Percentiles rank a stretch among this genome's conserved stretches.
These are phyloP conservation scores for Dothistroma pini DNA, from an alignment of 2,329 filamentous ascomycete species.

Conservation along the genomic window DNA sequence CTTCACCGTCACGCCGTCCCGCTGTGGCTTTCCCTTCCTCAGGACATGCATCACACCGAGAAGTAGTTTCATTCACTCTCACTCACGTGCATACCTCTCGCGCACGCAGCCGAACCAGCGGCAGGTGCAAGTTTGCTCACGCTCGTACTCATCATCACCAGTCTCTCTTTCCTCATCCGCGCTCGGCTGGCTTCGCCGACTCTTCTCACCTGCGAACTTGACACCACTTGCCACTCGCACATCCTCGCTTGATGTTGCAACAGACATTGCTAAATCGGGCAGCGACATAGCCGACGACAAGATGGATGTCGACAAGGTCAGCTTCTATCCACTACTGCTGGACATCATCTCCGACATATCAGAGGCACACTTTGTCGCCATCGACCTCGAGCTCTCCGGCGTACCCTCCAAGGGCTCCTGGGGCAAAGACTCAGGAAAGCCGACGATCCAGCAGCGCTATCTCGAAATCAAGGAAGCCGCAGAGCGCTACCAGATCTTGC, in stretches of 20 bases:
- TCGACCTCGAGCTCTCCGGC: slow-evolving; percentile 66
- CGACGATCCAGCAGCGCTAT: slow-evolving; percentile 59
- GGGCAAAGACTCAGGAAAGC: slow-evolving; percentile 39
- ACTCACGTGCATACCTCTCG: neutral
- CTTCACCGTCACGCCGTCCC: neutral
- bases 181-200: slow-evolving; percentile 6
- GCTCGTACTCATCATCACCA: slow-evolving; percentile 10
- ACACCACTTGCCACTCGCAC: slow-evolving; percentile 11
- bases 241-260: slow-evolving; percentile 10
- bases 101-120: neutral
- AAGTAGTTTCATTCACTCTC: slow-evolving; percentile 11
- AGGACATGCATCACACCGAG: slow-evolving; percentile 8
- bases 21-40: neutral
- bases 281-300: slow-evolving; percentile 55
- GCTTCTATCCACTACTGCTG: slow-evolving; percentile 51
- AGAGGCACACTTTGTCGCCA: slow-evolving; percentile 57
- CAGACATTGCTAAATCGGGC: slow-evolving; percentile 15
- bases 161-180: slow-evolving; percentile 20
- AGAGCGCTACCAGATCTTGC: slow-evolving; percentile 61
- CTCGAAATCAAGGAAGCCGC: slow-evolving; percentile 58
- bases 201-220: slow-evolving; percentile 18
- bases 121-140: slow-evolving; percentile 20
- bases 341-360: slow-evolving; percentile 57
- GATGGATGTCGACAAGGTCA: slow-evolving; percentile 56
- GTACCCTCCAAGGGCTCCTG: slow-evolving; percentile 46